Evolutionary conservation across 2,329 filamentous ascomycete species (phyloP).

Genomic region (Penicillium janthinellum): DNA sequence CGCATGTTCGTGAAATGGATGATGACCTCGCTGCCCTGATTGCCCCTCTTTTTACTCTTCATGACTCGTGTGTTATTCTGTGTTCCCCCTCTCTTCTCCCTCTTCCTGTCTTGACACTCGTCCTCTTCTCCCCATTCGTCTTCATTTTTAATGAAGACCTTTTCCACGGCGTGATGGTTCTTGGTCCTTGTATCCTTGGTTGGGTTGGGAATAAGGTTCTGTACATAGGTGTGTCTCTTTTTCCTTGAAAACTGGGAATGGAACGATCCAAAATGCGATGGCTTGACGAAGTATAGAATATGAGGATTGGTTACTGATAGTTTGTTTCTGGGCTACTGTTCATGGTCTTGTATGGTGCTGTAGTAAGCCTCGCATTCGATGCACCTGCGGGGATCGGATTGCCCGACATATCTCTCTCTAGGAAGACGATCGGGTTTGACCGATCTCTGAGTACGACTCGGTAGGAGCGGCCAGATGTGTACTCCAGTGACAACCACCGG

Average conservation of each 20-base stretch:
- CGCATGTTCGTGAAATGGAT: slow-evolving; percentile 20
- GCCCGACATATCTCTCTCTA: too few relatives aligned
- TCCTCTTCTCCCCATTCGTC: not conserved
- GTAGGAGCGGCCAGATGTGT: too few relatives aligned
- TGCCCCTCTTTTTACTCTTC: slow-evolving; percentile 13
- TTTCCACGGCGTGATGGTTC: slow-evolving; percentile 15
- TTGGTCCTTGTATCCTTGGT: not conserved
- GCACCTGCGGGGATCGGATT: too few relatives aligned
- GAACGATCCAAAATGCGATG: slow-evolving; percentile 14
- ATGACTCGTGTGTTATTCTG: slow-evolving; percentile 26
- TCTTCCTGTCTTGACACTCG: not conserved
- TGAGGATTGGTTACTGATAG: not conserved
- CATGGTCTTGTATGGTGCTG: not conserved
- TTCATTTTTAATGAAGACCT: slow-evolving; percentile 26
- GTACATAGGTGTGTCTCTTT: slow-evolving; percentile 19
- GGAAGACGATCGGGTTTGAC: too few relatives aligned
- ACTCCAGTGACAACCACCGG: too few relatives aligned
- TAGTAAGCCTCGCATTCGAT: too few relatives aligned
- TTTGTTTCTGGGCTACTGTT: not conserved
- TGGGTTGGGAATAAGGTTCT: slow-evolving; percentile 3
- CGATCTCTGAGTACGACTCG: too few relatives aligned
- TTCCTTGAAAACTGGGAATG: not conserved
- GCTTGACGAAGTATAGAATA: slow-evolving; percentile 18
- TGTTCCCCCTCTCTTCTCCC: slow-evolving; percentile 1
- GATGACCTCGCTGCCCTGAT: slow-evolving; percentile 17